These are phyloP conservation scores for Limnanthes douglasii DNA, from an alignment of 345 rosid genomes.

Conservation along the genomic window DNA sequence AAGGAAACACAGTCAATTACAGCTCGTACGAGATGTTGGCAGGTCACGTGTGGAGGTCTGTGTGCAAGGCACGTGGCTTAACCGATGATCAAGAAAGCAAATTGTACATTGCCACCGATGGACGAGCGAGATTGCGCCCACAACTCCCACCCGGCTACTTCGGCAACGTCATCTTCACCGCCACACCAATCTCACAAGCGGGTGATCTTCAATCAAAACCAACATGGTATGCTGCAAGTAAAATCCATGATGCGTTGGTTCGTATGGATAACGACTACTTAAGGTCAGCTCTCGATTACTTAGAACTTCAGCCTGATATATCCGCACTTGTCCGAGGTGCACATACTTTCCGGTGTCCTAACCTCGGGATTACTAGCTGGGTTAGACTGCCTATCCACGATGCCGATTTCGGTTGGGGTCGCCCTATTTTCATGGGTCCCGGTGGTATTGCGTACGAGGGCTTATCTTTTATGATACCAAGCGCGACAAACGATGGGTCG, in stretches of 20 bases:
- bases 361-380: conserved; percentile 88
- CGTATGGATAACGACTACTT: conserved; percentile 79
- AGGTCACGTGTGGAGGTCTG: conserved; percentile 84
- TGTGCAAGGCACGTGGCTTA: conserved; percentile 62
- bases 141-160: conserved; percentile 82
- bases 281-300: conserved; percentile 89
- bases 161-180: conserved; percentile 83
- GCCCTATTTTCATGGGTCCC: conserved; percentile 89
- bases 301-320: conserved; percentile 78
- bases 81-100: conserved; percentile 48
- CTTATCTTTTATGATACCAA: conserved; percentile 57
- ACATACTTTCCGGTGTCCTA: conserved; percentile 72
- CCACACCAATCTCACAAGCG: conserved; percentile 66
- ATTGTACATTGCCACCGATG: conserved; percentile 83
- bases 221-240: conserved; percentile 74
- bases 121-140: conserved; percentile 63
- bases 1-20: conserved; percentile 48
- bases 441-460: conserved; percentile 85
- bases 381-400: conserved; percentile 73
- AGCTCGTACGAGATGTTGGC: conserved; percentile 91
- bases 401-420: conserved; percentile 93
- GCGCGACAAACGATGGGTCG: conserved; percentile 66
- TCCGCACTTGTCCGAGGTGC: conserved; percentile 71
- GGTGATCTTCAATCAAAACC: conserved; percentile 61
- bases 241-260: conserved; percentile 60